Evolutionary conservation across 805 yeast genomes (phyloP), one percentile per base, ranked within the genome.

Genomic region (Hermanozyma aechmeae): DNA sequence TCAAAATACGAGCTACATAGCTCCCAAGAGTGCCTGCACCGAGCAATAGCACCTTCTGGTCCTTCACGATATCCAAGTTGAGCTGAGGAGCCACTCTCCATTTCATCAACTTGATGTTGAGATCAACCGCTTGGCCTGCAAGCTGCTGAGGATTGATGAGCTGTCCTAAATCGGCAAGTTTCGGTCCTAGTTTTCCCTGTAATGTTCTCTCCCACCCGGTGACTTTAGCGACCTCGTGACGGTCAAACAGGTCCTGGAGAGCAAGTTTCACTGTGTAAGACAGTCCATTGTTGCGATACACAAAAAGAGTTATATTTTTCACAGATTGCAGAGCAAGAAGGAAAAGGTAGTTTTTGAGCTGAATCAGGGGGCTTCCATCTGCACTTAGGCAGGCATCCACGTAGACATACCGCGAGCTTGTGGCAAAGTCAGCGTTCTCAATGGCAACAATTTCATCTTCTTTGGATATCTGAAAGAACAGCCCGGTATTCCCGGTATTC

Each of bases 21-120:
- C 93, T 79, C 0, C 98, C 99, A 6, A 93, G 63, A 3, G 99
- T 92, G 5, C 99, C 99, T 0, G 97, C 82, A 0, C 99, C 99
- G n/a, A 92, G 65, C 11, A 92, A 58, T 24, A 92, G 54, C 22
- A 87, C 79, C 39, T 68, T 78, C 8, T 79, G 69, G 12, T 53
- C 34, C 38, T 73, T 70, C 14, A 92, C 61, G 2, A 56, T 47
- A 5, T 82, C 87, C 26, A 92, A 60, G 45, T 92, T 71, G 3
- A 92, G 49, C 6, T 74, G 68, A 0, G 98, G 97, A 0, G 83
- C 85, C 12, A 92, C 72, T 40, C 98, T 68, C 99, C 99, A 92
- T 48, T 86, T 85, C 98, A 92, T 92, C 25, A 92, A 61, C 56
- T 84, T 83, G 34, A 92, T 61, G 48, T 92, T 92, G 32, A 92